Evolutionary conservation across 129 eudicot species (phyloP).

Genomic region (Flaveria linearis): DNA sequence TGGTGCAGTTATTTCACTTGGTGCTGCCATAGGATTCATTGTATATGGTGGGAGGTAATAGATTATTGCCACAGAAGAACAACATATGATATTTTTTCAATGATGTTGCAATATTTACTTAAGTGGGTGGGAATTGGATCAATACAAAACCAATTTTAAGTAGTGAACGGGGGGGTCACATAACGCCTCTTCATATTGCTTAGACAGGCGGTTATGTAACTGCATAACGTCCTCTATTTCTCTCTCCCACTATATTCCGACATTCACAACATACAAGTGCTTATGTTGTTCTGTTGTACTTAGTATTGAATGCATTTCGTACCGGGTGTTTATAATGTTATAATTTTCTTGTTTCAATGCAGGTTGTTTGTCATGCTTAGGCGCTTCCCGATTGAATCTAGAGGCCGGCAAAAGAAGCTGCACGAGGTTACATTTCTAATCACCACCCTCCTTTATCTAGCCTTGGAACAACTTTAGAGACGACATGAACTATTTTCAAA

Average conservation of each 20-base stretch:
- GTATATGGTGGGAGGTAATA: slow-evolving; percentile 81
- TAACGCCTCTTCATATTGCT: too few relatives aligned
- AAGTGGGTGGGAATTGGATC: too few relatives aligned
- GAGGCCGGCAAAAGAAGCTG: slow-evolving; percentile 71
- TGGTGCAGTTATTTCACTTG: slow-evolving; percentile 64
- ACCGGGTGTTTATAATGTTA: neutral
- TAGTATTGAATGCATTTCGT: too few relatives aligned
- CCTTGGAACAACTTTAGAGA: neutral
- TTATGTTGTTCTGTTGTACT: too few relatives aligned
- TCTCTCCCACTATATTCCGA: too few relatives aligned
- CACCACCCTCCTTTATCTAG: neutral
- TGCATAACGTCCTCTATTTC: too few relatives aligned
- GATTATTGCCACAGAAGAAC: neutral
- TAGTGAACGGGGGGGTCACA: too few relatives aligned
- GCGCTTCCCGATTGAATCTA: slow-evolving; percentile 78
- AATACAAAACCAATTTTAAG: too few relatives aligned
- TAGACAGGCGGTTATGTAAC: too few relatives aligned
- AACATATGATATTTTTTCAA: neutral
- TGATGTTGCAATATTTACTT: too few relatives aligned
- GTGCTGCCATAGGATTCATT: slow-evolving; percentile 73
- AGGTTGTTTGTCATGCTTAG: slow-evolving; percentile 72
- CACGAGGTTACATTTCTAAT: slow-evolving; percentile 52
- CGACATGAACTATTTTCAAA: neutral
- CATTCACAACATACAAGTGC: too few relatives aligned
- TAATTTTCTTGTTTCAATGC: slow-evolving; percentile 1